Evolutionary conservation across 2,329 filamentous ascomycete genomes (phyloP).

Genomic region (Pestalotiopsis sp.): DNA sequence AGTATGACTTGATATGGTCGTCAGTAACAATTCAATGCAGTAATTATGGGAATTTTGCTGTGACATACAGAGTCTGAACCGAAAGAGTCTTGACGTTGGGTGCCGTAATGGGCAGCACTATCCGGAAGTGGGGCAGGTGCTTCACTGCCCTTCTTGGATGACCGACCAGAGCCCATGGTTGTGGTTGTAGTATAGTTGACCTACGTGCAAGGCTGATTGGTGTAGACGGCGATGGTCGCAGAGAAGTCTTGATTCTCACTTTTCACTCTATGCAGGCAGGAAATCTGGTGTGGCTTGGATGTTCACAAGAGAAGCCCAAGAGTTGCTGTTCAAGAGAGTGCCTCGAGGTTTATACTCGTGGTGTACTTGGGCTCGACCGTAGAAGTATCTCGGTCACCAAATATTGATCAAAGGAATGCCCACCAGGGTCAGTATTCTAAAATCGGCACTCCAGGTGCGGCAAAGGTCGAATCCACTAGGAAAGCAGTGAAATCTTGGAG

Average conservation of each 20-base stretch:
- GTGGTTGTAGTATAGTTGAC: background rate
- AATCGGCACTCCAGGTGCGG: conserved; percentile 28
- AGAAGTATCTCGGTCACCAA: conserved; percentile 1
- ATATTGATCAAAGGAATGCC: conserved; percentile 24
- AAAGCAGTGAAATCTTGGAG: conserved; percentile 13
- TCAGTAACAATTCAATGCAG: background rate
- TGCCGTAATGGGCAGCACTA: conserved; percentile 19
- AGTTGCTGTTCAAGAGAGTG: background rate
- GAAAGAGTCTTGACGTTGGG: conserved; percentile 27
- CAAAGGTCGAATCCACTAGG: conserved; percentile 17
- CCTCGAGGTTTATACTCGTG: conserved; percentile 18
- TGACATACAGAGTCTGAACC: conserved; percentile 21
- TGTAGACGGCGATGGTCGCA: background rate
- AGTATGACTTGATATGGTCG: background rate
- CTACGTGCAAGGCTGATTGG: background rate
- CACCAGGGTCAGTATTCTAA: conserved; percentile 25
- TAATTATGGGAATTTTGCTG: background rate
- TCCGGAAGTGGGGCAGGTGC: conserved; percentile 20
- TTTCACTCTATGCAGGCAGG: background rate
- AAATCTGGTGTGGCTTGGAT: background rate
- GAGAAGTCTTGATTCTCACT: background rate
- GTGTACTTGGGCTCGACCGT: too few species aligned
- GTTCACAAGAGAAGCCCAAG: background rate
- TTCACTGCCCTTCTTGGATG: conserved; percentile 11
- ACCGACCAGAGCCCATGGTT: conserved; percentile 26